A percentile compares a stretch with the other conserved stretches of the same genome.
These are phyloP conservation scores for bread wheat (Triticum aestivum) DNA, from an alignment of 176 grass and related monocot genomes.

Conservation along the genomic window IWGSC_CS_RefSeq_v2.1 NC_057812.1:690116678-690117177, in stretches of 20 bases:
- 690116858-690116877: conserved; percentile 10
- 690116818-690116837: conserved; percentile 28
- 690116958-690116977: conserved; percentile 70
- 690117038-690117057: background rate
- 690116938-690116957: conserved; percentile 95
- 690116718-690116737: too few species aligned
- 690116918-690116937: conserved; percentile 42
- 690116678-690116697: too few species aligned
- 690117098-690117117: conserved; percentile 47
- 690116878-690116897: conserved; percentile 28
- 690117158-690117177: too few species aligned
- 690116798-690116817: background rate
- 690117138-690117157: conserved; percentile 25
- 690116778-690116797: background rate
- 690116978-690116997: conserved; percentile 25
- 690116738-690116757: too few species aligned
- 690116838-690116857: conserved; percentile 19
- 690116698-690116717: too few species aligned
- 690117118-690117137: conserved; percentile 86
- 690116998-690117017: background rate
- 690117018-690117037: conserved; percentile 14
- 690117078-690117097: background rate
- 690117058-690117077: background rate
- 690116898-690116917: conserved; percentile 2
- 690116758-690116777: background rate